These are phyloP conservation scores for Boletus vinaceobasis DNA, from an alignment of 768 basidiomycete genomes.

Conservation along the genomic window DNA sequence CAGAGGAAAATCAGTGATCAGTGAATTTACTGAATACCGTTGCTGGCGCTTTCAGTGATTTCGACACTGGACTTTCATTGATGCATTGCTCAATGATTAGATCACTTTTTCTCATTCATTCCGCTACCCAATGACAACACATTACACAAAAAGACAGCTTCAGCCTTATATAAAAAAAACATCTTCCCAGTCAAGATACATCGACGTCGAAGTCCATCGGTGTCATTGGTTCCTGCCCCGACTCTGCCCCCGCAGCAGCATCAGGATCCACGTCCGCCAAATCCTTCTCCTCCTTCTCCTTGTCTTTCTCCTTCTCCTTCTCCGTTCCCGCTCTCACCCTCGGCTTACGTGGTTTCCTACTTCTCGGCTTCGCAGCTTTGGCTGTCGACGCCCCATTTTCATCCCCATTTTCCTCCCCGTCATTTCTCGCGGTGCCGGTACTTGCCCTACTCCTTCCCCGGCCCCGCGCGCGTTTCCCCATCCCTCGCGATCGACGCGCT, in stretches of 20 bases:
- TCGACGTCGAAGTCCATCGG: conserved; percentile 39
- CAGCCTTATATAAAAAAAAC: conserved; percentile 21
- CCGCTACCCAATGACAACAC: too few species aligned
- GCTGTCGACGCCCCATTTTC: conserved; percentile 25
- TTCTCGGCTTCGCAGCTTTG: conserved; percentile 34
- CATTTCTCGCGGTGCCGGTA: conserved; percentile 24
- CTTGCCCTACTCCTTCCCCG: conserved; percentile 34
- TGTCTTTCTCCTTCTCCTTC: conserved; percentile 26
- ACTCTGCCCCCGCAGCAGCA: conserved; percentile 28
- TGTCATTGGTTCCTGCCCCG: conserved; percentile 33
- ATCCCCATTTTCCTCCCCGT: conserved; percentile 39
- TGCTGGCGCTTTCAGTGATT: too few species aligned
- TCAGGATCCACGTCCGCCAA: conserved; percentile 31
- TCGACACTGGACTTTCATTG: too few species aligned
- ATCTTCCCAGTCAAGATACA: conserved; percentile 36
- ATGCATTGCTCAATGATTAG: too few species aligned
- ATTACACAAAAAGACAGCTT: not conserved
- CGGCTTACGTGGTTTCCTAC: conserved; percentile 25
- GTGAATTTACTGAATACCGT: too few species aligned
- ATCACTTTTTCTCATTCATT: too few species aligned
- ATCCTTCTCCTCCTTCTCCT: conserved; percentile 28
- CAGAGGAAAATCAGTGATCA: too few species aligned
- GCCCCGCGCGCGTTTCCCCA: conserved; percentile 29
- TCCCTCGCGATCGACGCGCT: conserved; percentile 21
- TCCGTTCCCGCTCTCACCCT: conserved; percentile 20